A percentile compares a stretch with the other conserved stretches of the same genome.
These are phyloP conservation scores for Didymella glomerata DNA, from an alignment of 2,329 filamentous ascomycete species.

Conservation along the genomic window DNA sequence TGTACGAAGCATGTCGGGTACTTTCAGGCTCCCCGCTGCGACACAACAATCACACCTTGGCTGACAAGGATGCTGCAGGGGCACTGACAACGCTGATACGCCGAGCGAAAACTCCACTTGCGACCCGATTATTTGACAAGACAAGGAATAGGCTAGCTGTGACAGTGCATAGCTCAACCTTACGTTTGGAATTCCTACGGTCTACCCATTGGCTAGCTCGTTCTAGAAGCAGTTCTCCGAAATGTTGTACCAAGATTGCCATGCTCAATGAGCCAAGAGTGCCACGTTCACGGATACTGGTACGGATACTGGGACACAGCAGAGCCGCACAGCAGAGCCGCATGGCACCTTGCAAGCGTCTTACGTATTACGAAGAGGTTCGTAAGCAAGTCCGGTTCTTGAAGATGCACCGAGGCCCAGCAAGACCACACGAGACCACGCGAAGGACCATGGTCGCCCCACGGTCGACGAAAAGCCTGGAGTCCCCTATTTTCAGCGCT, in stretches of 20 bases:
- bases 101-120: not conserved
- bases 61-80: not conserved
- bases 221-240: constrained; percentile 3
- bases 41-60: not conserved
- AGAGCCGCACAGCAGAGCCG: constrained; percentile 4
- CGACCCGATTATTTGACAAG: not conserved
- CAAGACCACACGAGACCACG: not conserved
- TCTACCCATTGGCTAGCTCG: not conserved
- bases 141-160: not conserved
- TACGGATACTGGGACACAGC: not conserved
- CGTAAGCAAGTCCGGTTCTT: not conserved
- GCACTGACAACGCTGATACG: not conserved
- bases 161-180: not conserved
- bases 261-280: constrained; percentile 1
- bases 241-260: not conserved
- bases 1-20: not conserved
- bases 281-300: constrained; percentile 1
- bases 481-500: not conserved
- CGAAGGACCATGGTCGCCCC: not conserved
- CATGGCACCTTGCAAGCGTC: not conserved
- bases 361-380: constrained; percentile 3
- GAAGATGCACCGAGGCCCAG: constrained; percentile 1
- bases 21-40: not conserved
- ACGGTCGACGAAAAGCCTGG: not conserved
- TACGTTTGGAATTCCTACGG: constrained; percentile 1